These are phyloP conservation scores for Pilatotrama ljubarskyi DNA, from an alignment of 768 basidiomycete species.

Conservation along the genomic window DNA sequence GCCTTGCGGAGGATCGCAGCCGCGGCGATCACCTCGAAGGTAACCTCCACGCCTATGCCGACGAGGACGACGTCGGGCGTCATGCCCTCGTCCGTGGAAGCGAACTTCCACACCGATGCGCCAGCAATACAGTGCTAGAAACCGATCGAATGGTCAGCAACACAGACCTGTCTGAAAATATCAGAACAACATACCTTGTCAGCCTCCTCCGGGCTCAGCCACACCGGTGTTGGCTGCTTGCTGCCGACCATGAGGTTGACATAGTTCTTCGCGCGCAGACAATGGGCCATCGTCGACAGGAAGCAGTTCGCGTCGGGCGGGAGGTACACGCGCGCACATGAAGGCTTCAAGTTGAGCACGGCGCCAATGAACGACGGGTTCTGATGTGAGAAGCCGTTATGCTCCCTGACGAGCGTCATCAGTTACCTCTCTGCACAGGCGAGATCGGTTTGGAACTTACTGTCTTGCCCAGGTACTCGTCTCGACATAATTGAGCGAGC, in stretches of 20 bases:
- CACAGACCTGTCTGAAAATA: neutral
- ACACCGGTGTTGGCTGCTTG: conserved; percentile 81
- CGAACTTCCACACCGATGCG: conserved; percentile 84
- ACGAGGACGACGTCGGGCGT: conserved; percentile 81
- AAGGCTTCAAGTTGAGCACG: conserved; percentile 76
- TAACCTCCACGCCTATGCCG: conserved; percentile 86
- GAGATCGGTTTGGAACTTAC: conserved; percentile 7
- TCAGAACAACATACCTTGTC: conserved; percentile 45
- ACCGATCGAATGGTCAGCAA: neutral
- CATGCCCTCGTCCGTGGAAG: conserved; percentile 69
- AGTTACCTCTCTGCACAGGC: neutral
- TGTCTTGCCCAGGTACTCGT: conserved; percentile 86
- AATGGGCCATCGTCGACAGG: conserved; percentile 82
- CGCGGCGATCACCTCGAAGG: conserved; percentile 87
- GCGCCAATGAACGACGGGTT: conserved; percentile 86
- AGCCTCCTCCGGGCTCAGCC: conserved; percentile 76
- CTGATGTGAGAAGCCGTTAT: conserved; percentile 91
- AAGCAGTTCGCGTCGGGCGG: conserved; percentile 92
- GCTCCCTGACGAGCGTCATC: conserved; percentile 40
- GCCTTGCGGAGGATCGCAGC: conserved; percentile 73
- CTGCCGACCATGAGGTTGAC: conserved; percentile 88
- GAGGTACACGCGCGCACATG: conserved; percentile 73
- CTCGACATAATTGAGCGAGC: conserved; percentile 84
- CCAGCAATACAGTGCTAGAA: conserved; percentile 81
- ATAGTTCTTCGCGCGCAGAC: conserved; percentile 81